Evolutionary conservation across 192 early-diverging fungal genomes (phyloP), one percentile per base, ranked within the genome.

Genomic region (Physocladia obscura): DNA sequence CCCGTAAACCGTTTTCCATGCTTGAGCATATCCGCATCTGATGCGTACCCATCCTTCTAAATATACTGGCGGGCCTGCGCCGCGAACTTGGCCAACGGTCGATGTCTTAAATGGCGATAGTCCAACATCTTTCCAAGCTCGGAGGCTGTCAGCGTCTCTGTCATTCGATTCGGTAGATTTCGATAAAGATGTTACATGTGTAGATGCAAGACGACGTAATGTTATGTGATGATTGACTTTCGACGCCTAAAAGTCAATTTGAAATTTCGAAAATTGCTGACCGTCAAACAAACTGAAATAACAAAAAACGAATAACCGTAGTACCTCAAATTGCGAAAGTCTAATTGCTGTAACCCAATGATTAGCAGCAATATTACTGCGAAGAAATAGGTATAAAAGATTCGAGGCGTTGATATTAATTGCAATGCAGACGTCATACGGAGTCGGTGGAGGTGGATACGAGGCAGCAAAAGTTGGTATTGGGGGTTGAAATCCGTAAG

Each of bases 191-290:
- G 62, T 65, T 24, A 38, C 17, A 8, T 27, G 8, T 11, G 31
- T 5, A 39, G 51, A 15, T 17, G 49, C 65, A 26, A 68, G 65
- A 17, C 65, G 21, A 30, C 50, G 35, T 8, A 68, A 29, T 39
- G 65, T 68, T 32, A 68, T 35, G 56, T 68, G 52, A 26, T 56
- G 32, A 57, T 68, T 68, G 22, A 68, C 40, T 57, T 68, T 68
- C 17, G 65, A 54, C 13, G 65, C 50, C 65, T 68, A 44, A 15
- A 39, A 15, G 39, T 0, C 6, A 40, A 62, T n/a, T 48, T 30
- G 13, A 19, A 21, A 15, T 17, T 59, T 21, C 17, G 11, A 13
- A 59, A 13, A n/a, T 35, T 36, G 31, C 19, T 44, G 11, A 19
- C 40, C 11, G 40, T 44, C 40, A 13, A 44, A 44, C 40, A 19